Evolutionary conservation across 2,329 filamentous ascomycete genomes (phyloP).

Genomic region (Akanthomyces lecanii): DNA sequence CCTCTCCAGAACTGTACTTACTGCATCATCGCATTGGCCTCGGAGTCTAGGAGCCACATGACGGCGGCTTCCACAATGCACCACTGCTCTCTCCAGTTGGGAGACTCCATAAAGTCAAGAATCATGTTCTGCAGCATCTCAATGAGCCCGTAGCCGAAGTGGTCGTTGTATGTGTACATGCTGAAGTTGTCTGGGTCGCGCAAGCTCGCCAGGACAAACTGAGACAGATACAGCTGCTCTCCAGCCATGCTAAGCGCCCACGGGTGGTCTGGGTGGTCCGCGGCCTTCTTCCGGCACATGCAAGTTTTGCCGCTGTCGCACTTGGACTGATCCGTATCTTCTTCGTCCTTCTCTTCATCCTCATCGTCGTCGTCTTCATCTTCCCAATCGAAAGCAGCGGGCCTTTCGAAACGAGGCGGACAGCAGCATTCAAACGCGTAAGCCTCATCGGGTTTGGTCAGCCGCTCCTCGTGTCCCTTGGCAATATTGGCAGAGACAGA

Average conservation of each 20-base stretch:
- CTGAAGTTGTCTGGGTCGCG: background rate
- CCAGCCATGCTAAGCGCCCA: background rate
- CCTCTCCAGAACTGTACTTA: background rate
- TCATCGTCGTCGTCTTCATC: background rate
- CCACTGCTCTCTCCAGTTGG: background rate
- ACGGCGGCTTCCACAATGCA: background rate
- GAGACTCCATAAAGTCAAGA: background rate
- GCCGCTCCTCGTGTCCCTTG: background rate
- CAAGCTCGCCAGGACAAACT: background rate
- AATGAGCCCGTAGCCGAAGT: background rate
- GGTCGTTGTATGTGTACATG: background rate
- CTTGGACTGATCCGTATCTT: background rate
- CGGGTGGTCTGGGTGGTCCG: background rate
- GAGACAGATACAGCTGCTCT: background rate
- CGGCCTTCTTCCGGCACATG: background rate
- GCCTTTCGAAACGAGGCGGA: background rate
- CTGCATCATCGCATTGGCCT: background rate
- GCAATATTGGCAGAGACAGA: background rate
- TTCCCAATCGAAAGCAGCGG: background rate
- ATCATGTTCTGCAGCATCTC: background rate
- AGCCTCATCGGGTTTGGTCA: background rate
- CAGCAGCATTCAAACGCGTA: background rate
- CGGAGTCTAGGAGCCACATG: background rate
- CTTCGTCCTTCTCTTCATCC: background rate
- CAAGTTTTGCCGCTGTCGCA: background rate